Base-by-base conservation (phyloP, 2,329 filamentous ascomycete genomes). In the Amphichorda felina region DNA sequence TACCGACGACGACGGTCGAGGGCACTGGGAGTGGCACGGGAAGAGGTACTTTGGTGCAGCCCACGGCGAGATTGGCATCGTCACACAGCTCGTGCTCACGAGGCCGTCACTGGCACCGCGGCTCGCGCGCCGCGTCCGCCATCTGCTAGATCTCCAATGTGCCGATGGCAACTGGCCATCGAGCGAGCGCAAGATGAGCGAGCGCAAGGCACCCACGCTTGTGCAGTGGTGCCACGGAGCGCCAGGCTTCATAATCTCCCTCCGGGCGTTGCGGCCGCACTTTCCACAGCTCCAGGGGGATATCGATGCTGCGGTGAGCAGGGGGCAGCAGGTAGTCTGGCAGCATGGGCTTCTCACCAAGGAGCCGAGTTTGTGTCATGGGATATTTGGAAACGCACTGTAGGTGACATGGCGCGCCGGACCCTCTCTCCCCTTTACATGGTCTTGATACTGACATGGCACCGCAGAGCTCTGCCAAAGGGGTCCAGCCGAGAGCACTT, bases 221-320 rank as follows among this genome's bases (percentile, higher is more conserved):
- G 67, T 82, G 6, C 76, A 82, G 47, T 76, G 79, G 53, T 82
- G 76, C 46, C 78, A 82, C 45, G 79, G 79, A 3, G 74, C 73
- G 1, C 72, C 78, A 3, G 79, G 78, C 0, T 68, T 80, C 16
- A 56, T 80, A 8, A 56, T 69, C 22, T 76, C 73, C 5, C 60
- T 83, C 8, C 46, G 66, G 4, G 68, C 70, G 2, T 62, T 82
- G 35, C 59, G 61, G 34, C 59, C 64, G 7, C 62, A 70, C 48
- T 81, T 79, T 40, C 68, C 73, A 0, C 58, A 57, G 1, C 56
- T 80, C 7, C 52, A 64, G 17, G 57, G 62, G 0, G 63, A 63
- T 31, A 75, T 80, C 38, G 66, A 72, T 16, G 51, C 46, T 17
- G 68, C 70, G 2, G 63, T 79, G 13, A 50, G 46, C 7, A 68